phyloP scores from a whole-genome alignment of 495 filamentous ascomycete species.

The Rusavskia elegans region DNA sequence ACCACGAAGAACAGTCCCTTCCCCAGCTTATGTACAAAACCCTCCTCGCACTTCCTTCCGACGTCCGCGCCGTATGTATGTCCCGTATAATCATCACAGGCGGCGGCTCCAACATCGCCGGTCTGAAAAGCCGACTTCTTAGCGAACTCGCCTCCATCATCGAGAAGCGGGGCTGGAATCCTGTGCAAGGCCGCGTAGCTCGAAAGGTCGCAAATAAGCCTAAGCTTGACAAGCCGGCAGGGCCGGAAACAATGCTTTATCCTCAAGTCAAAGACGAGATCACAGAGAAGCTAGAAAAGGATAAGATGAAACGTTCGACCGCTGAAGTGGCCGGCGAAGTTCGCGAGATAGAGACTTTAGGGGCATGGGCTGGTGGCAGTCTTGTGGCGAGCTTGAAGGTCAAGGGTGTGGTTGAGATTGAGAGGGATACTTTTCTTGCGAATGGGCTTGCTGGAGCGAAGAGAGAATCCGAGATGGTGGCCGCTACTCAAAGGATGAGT shows the following conservation, averaged over 20 bases:
- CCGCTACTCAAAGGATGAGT: constrained; percentile 40
- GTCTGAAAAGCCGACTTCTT: constrained; percentile 65
- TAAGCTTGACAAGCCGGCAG: background rate
- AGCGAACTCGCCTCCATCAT: constrained; percentile 53
- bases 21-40: constrained; percentile 56
- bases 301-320: constrained; percentile 28
- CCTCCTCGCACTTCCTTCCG: constrained; percentile 61
- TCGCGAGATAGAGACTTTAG: constrained; percentile 66
- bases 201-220: too few relatives aligned
- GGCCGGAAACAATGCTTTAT: constrained; percentile 12
- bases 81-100: constrained; percentile 79
- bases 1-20: constrained; percentile 73
- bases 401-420: constrained; percentile 64
- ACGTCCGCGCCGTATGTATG: constrained; percentile 75
- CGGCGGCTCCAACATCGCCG: constrained; percentile 63
- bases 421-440: constrained; percentile 68
- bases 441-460: constrained; percentile 60
- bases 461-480: constrained; percentile 41
- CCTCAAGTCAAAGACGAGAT: constrained; percentile 44
- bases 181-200: constrained; percentile 32
- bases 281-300: constrained; percentile 41
- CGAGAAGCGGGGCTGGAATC: constrained; percentile 58
- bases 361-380: constrained; percentile 80
- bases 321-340: constrained; percentile 40
- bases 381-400: constrained; percentile 64